phyloP scores from a whole-genome alignment of 2,329 filamentous ascomycete species.

The Aspergillus pseudoviridinutans region DNA sequence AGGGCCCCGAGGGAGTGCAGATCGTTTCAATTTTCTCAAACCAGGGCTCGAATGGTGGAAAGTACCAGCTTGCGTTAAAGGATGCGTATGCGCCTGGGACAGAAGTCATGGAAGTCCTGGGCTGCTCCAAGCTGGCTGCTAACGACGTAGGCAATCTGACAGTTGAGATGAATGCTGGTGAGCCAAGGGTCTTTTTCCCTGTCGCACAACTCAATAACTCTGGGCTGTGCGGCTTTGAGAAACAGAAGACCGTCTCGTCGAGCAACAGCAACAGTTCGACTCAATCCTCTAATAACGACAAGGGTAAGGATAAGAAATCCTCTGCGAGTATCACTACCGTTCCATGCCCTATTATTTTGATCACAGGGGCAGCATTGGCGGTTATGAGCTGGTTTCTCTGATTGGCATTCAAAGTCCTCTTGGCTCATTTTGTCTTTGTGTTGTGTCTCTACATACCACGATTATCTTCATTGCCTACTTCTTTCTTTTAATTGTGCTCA shows the following conservation, averaged over 20 bases:
- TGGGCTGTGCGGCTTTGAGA: slow-evolving; percentile 21
- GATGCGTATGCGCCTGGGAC: slow-evolving; percentile 22
- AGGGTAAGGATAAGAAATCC: background rate
- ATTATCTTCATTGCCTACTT: background rate
- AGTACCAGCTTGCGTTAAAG: slow-evolving; percentile 26
- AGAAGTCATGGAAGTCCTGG: slow-evolving; percentile 21
- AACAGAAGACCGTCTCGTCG: background rate
- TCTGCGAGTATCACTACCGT: background rate
- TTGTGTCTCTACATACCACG: background rate
- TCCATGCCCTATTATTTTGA: background rate
- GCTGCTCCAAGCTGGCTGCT: slow-evolving; percentile 21
- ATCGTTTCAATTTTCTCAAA: slow-evolving; percentile 44
- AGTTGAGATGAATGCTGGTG: slow-evolving; percentile 22
- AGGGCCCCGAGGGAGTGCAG: slow-evolving; percentile 39
- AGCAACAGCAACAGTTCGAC: background rate
- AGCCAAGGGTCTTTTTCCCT: slow-evolving; percentile 28
- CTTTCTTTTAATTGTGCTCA: background rate
- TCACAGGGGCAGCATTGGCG: background rate
- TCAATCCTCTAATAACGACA: background rate
- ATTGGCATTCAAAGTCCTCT: background rate
- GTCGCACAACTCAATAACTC: slow-evolving; percentile 20
- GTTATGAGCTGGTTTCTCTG: background rate
- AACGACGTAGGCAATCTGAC: slow-evolving; percentile 15
- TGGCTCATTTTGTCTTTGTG: background rate
- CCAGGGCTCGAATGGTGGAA: slow-evolving; percentile 27